A percentile compares a stretch with the other conserved stretches of the same genome.
phyloP scores from a whole-genome alignment of 1,284 basidiomycete genomes.

The Porphyrellus sp. region DNA sequence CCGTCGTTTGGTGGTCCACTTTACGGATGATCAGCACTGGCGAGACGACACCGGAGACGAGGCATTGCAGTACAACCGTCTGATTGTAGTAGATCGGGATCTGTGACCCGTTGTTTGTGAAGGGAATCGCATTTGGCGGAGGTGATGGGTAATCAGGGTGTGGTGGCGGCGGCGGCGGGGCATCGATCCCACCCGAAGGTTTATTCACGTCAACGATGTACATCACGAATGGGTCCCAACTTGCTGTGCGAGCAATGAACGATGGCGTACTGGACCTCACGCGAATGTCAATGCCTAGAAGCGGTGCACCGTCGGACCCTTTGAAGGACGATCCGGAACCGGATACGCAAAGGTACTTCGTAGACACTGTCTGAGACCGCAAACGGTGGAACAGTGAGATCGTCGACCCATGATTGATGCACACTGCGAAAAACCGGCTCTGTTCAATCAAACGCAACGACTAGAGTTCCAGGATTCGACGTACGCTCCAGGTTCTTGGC shows the following conservation, averaged over 20 bases:
- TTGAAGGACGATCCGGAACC: slow-evolving; percentile 87
- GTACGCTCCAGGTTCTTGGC: slow-evolving; percentile 89
- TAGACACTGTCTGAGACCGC: slow-evolving; percentile 91
- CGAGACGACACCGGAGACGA: slow-evolving; percentile 90
- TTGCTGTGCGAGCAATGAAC: slow-evolving; percentile 80
- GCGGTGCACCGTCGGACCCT: slow-evolving; percentile 82
- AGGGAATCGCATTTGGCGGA: slow-evolving; percentile 83
- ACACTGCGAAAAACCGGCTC: slow-evolving; percentile 52
- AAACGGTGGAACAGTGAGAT: slow-evolving; percentile 94
- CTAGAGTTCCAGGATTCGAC: slow-evolving; percentile 37
- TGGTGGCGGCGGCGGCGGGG: slow-evolving; percentile 72
- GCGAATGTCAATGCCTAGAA: slow-evolving; percentile 78
- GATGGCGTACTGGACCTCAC: slow-evolving; percentile 71
- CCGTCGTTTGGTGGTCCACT: slow-evolving; percentile 87
- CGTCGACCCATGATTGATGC: slow-evolving; percentile 93
- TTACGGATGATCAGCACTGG: slow-evolving; percentile 92
- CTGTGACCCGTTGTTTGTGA: slow-evolving; percentile 74
- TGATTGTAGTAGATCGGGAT: slow-evolving; percentile 94
- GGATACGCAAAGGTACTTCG: slow-evolving; percentile 92
- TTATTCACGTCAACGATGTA: slow-evolving; percentile 89
- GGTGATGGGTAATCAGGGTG: slow-evolving; percentile 85
- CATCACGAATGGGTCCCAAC: slow-evolving; percentile 93
- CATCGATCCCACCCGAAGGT: slow-evolving; percentile 69
- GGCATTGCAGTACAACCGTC: slow-evolving; percentile 90
- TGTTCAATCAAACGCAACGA: slow-evolving; percentile 17